Evolutionary conservation across 176 grass and related monocot species (phyloP), one percentile per base, ranked within the genome.

Genomic region (Canna indica): DNA sequence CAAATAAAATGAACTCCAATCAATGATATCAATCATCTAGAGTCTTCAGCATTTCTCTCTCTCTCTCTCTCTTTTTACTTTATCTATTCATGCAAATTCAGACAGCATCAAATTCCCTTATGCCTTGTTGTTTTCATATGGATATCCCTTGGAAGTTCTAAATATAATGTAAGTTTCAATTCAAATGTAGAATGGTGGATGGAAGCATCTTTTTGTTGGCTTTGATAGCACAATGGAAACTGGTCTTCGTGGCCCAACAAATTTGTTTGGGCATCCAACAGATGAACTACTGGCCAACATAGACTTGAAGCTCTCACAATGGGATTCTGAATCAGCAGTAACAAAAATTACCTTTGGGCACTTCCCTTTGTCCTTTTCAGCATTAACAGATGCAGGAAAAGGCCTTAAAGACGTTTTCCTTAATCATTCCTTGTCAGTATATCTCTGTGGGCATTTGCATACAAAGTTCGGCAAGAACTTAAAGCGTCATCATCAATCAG

Each of bases 381-480:
- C 94, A 77, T 72, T 81, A 71, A 85, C 93, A 35, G 86, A 97
- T 77, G 81, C 86, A 67, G 83, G 88, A 59, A 90, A 79, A 92
- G 81, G 29, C 83, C 83, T 92, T 28, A 83, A 87, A 79, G 86
- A 92, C 77, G 75, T 92, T 42, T 92, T 97, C 76, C 70, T 97
- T 48, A 92, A 85, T 46, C 86, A 97, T 53, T 91, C 86, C 41
- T 81, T 97, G 71, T 83, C 93, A 18, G 82, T 79, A 75, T 92
- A 97, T 75, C 26, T 97, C 56, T 92, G 88, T 67, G 93, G 93
- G 27, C 93, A 97, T 90, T 83, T 97, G 61, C 93, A 97, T 76
- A 64, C 83, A 63, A 90, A 82, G 59, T 97, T 97, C n/a, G 88
- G 93, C 36, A 90, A 87, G 82, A 97, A 97, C 83, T 78, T 97